Conservation (phyloP, 352 stramenopile species). For the Aphanomyces stellatus region DNA sequence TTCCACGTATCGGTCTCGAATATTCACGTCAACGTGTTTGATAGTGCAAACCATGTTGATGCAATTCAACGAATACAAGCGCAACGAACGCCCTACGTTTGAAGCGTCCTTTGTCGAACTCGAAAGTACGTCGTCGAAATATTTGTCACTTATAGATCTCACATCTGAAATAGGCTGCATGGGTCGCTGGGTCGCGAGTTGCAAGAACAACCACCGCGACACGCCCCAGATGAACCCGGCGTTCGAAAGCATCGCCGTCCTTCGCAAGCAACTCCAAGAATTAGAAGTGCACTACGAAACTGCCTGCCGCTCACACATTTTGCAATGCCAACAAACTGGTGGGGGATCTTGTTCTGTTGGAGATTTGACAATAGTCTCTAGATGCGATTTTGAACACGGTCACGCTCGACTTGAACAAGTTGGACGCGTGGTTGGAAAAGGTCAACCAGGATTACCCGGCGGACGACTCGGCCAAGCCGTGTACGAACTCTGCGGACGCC, state of each 20-base stretch:
- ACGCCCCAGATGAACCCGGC: constrained; percentile 59
- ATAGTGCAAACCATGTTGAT: constrained; percentile 45
- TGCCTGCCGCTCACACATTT: constrained; percentile 59
- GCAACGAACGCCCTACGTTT: constrained; percentile 75
- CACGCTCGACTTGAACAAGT: constrained; percentile 77
- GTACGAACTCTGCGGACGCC: constrained; percentile 32
- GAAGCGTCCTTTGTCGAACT: constrained; percentile 74
- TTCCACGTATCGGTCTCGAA: too few relatives aligned
- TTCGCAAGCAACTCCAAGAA: constrained; percentile 59
- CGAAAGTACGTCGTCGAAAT: constrained; percentile 29
- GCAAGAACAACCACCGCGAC: constrained; percentile 79
- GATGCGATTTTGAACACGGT: constrained; percentile 55
- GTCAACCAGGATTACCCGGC: constrained; percentile 47
- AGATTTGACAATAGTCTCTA: constrained; percentile 1
- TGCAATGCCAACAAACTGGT: constrained; percentile 79
- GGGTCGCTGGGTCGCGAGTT: constrained; percentile 74
- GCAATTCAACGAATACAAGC: constrained; percentile 76
- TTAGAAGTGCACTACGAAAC: constrained; percentile 49
- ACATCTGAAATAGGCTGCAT: constrained; percentile 33
- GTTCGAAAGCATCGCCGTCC: constrained; percentile 27
- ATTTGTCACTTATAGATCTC: not conserved
- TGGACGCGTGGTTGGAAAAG: constrained; percentile 74
- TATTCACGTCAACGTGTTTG: not conserved
- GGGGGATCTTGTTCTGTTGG: constrained; percentile 24
- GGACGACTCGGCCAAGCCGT: constrained; percentile 33